phyloP scores from a whole-genome alignment of 2,329 filamentous ascomycete genomes.

The Thelonectria discophora region DNA sequence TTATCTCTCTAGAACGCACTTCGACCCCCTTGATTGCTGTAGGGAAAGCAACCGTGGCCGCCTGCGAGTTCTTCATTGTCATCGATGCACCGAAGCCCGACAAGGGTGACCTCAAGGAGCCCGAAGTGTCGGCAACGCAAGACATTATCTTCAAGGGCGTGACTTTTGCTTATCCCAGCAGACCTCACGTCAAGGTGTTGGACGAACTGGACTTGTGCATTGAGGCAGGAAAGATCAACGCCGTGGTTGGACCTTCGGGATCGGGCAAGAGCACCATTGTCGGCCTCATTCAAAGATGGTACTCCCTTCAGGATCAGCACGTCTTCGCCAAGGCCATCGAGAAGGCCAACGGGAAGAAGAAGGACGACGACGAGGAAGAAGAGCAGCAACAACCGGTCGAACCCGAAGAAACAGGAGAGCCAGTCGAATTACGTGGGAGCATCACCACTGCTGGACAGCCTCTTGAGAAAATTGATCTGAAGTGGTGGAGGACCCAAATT shows the following conservation, averaged over 20 bases:
- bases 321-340: conserved; percentile 61
- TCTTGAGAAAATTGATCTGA: conserved; percentile 67
- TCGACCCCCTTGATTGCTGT: conserved; percentile 67
- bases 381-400: conserved; percentile 43
- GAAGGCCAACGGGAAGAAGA: conserved; percentile 53
- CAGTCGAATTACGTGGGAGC: conserved; percentile 55
- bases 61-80: conserved; percentile 65
- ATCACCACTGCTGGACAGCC: conserved; percentile 63
- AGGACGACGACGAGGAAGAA: conserved; percentile 47
- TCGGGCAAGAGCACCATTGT: conserved; percentile 80
- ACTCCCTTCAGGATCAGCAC: conserved; percentile 65
- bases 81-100: conserved; percentile 57
- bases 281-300: conserved; percentile 76
- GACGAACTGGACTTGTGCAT: conserved; percentile 67
- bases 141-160: conserved; percentile 66
- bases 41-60: conserved; percentile 65
- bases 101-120: conserved; percentile 48
- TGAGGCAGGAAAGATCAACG: conserved; percentile 72
- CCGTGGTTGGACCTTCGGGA: conserved; percentile 77
- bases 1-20: conserved; percentile 65
- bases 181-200: conserved; percentile 70
- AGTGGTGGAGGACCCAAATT: conserved; percentile 70
- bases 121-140: conserved; percentile 50
- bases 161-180: conserved; percentile 76
- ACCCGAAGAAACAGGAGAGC: conserved; percentile 51